A percentile compares a stretch with the other conserved stretches of the same genome.
Evolutionary conservation across 2,329 filamentous ascomycete genomes (phyloP).

Genomic region (Apiospora saccharicola): DNA sequence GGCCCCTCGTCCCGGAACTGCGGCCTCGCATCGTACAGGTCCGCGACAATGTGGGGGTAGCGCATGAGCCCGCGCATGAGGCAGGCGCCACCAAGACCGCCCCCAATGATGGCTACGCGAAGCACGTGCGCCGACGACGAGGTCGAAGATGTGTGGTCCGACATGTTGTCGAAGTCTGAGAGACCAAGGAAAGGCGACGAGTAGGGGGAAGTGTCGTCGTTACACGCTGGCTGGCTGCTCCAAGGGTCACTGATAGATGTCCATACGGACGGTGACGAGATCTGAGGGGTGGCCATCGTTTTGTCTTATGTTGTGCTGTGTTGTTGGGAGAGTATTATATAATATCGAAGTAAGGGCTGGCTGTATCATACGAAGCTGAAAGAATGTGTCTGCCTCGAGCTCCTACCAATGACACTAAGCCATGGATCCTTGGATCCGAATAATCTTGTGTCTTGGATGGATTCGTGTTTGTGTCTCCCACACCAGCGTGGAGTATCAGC

Average conservation of each 20-base stretch:
- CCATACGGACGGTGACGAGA: slow-evolving; percentile 21
- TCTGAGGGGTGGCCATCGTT: slow-evolving; percentile 17
- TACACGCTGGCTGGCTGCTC: neutral
- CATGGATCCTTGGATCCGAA: neutral
- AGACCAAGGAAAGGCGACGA: neutral
- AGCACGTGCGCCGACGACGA: slow-evolving; percentile 25
- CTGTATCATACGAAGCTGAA: slow-evolving; percentile 14
- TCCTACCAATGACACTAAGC: neutral
- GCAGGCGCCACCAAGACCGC: slow-evolving; percentile 36
- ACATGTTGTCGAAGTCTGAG: slow-evolving; percentile 30
- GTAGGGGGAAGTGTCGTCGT: slow-evolving; percentile 6
- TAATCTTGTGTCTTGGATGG: neutral
- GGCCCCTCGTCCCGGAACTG: slow-evolving; percentile 37
- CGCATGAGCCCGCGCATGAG: slow-evolving; percentile 39
- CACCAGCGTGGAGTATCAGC: neutral
- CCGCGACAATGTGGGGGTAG: slow-evolving; percentile 39
- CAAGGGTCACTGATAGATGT: slow-evolving; percentile 16
- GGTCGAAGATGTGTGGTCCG: slow-evolving; percentile 34
- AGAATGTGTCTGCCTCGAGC: slow-evolving; percentile 4
- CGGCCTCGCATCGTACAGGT: slow-evolving; percentile 40
- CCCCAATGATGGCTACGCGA: slow-evolving; percentile 40
- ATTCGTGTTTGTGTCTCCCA: neutral
- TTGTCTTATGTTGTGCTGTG: neutral
- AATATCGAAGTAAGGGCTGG: neutral
- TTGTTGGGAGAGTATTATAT: neutral